A percentile compares a stretch with the other conserved stretches of the same genome.
These are phyloP conservation scores for Microbotryum saponariae DNA, from an alignment of 1,284 basidiomycete genomes.

Conservation along the genomic window DNA sequence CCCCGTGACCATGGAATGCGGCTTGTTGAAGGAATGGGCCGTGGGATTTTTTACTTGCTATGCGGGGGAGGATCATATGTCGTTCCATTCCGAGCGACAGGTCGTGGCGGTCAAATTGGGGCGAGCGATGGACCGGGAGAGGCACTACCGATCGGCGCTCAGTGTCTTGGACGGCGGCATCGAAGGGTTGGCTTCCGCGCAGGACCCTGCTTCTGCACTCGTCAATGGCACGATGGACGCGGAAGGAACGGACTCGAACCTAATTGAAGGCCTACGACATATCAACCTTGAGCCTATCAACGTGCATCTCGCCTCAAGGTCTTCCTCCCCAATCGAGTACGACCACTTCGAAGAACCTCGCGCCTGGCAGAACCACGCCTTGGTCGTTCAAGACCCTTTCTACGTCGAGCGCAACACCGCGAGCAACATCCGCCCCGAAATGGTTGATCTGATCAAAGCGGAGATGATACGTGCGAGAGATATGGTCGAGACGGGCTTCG, in stretches of 20 bases:
- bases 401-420: constrained; percentile 40
- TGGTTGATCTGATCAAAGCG: constrained; percentile 26
- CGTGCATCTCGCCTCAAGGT: constrained; percentile 5
- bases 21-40: constrained; percentile 17
- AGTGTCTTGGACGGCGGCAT: constrained; percentile 3
- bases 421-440: constrained; percentile 34
- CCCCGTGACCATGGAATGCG: neutral
- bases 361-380: constrained; percentile 34
- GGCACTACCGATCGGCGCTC: neutral
- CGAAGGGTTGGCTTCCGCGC: constrained; percentile 3
- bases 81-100: constrained; percentile 6
- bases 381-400: constrained; percentile 43
- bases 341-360: constrained; percentile 32
- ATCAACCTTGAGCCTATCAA: neutral
- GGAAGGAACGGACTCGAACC: constrained; percentile 3
- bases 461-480: neutral
- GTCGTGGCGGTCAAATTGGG: constrained; percentile 23
- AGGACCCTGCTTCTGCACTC: neutral
- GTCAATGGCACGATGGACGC: neutral
- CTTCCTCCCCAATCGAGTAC: constrained; percentile 25
- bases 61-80: neutral
- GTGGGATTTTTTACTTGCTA: constrained; percentile 27
- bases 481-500: no score
- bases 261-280: neutral
- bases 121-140: constrained; percentile 5